Evolutionary conservation across 345 rosid species (phyloP).

Genomic region (Brassica cretica): DNA sequence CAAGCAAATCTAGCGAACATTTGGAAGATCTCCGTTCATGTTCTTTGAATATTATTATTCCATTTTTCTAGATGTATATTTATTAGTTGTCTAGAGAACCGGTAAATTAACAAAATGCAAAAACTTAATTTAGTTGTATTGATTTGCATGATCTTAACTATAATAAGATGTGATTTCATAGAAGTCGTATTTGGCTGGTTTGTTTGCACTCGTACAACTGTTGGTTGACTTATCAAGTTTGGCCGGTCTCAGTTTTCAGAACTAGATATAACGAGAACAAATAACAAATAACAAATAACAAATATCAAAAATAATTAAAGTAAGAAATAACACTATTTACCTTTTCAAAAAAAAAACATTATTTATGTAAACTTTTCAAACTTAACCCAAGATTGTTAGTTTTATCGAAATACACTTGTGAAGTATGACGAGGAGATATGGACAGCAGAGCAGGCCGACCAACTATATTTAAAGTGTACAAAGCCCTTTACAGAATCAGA

Average conservation of each 20-base stretch:
- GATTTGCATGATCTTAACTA: background rate
- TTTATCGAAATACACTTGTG: background rate
- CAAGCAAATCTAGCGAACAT: conserved; percentile 33
- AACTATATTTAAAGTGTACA: background rate
- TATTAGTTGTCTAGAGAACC: background rate
- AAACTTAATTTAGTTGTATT: background rate
- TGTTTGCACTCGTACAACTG: conserved; percentile 20
- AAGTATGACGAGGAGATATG: background rate
- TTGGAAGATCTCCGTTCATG: conserved; percentile 8
- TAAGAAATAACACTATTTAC: background rate
- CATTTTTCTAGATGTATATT: background rate
- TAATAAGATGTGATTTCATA: background rate
- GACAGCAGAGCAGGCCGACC: conserved; percentile 21
- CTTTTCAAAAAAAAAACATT: background rate
- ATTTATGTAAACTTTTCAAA: background rate
- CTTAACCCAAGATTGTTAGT: background rate
- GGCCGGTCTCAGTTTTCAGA: conserved; percentile 32
- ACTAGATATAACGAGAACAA: conserved; percentile 29
- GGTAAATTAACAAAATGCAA: background rate
- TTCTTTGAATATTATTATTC: background rate
- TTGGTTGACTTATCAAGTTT: conserved; percentile 23
- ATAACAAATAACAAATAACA: background rate
- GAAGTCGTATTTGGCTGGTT: conserved; percentile 20
- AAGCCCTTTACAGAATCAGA: background rate
- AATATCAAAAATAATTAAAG: background rate